Base-by-base conservation (phyloP, 2,329 filamentous ascomycete species). In the Colletotrichum chrysophilum region DNA sequence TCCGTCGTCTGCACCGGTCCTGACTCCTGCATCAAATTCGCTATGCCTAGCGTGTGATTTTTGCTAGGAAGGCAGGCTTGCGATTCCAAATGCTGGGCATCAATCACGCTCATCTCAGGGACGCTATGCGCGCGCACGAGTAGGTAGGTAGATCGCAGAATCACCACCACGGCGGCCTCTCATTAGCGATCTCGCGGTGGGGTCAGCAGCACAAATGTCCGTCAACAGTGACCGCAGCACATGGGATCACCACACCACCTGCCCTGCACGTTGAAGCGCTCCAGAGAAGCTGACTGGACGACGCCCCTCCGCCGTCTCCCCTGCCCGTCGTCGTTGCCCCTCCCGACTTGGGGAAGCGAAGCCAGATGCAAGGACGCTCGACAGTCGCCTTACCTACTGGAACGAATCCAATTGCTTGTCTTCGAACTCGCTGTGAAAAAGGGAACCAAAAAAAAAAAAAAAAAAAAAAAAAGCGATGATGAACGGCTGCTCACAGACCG, bases 191-290 rank as follows among this genome's bases (percentile, higher is more conserved):
- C 48, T 69, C 24, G 18, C 21, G 64, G 70, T 65, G 74, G 73
- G 65, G 70, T 74, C 70, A 74, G n/a, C 73, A 75, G 55, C 55
- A 26, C 64, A 73, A 52, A 48, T 56, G 64, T 69, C 64, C 34
- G 38, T 58, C 64, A 38, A 68, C 34, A 73, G 56, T 58, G 64
- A 68, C 69, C 70, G 60, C 52, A 60, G 64, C 70, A 56, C 64
- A 38, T 65, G 70, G 69, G 70, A 75, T 73, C 70, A 65, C 58
- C 64, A 68, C 73, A 75, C 64, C 65, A 74, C 70, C 43, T 75
- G 13, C 30, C 28, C 48, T 65, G 18, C 65, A 18, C 65, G 55
- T 14, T 34, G 43, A 52, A 21, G 48, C 16, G 32, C 68, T 66
- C 62, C 43, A 64, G 43, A 32, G 28, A 62, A 38, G 52, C 48